A percentile compares a stretch with the other conserved stretches of the same genome.
phyloP scores from a whole-genome alignment of 78 protist genomes.

The Trichosphaerium sp. region DNA sequence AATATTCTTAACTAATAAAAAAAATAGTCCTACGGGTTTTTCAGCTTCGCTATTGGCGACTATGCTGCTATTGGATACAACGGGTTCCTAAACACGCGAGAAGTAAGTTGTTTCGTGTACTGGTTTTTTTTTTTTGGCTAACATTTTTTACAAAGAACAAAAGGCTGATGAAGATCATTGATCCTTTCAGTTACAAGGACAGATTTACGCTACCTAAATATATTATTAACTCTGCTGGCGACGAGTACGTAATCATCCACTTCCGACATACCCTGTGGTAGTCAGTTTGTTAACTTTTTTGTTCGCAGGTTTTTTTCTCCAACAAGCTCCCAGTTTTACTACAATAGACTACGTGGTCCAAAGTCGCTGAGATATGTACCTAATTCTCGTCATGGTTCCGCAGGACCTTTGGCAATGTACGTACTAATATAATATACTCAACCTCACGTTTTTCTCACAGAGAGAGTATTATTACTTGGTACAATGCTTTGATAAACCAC shows the following conservation, averaged over 20 bases:
- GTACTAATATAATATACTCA: constrained; percentile 28
- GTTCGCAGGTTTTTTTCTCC: constrained; percentile 45
- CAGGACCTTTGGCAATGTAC: no score
- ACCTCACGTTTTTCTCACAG: constrained; percentile 17
- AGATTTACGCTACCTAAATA: constrained; percentile 36
- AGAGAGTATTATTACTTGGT: constrained; percentile 23
- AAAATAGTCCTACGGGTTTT: constrained; percentile 32
- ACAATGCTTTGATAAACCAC: neutral
- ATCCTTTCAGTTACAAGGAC: constrained; percentile 31
- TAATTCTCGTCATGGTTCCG: constrained; percentile 58
- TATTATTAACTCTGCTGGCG: constrained; percentile 22
- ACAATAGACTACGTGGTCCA: constrained; percentile 14
- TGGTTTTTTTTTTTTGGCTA: no score
- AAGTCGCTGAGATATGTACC: constrained; percentile 26
- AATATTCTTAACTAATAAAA: no score
- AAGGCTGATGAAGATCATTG: constrained; percentile 19
- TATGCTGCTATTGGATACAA: constrained; percentile 15
- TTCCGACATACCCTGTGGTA: no score
- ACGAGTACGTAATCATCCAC: no score
- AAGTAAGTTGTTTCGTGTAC: no score
- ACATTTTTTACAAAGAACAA: constrained; percentile 7
- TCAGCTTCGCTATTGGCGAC: constrained; percentile 36
- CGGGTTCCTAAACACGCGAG: constrained; percentile 18
- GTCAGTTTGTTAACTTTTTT: no score
- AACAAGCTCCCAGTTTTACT: constrained; percentile 20